A percentile compares a stretch with the other conserved stretches of the same genome.
Conservation (phyloP, 139 green algal genomes). For the Gonium pectorale region DNA sequence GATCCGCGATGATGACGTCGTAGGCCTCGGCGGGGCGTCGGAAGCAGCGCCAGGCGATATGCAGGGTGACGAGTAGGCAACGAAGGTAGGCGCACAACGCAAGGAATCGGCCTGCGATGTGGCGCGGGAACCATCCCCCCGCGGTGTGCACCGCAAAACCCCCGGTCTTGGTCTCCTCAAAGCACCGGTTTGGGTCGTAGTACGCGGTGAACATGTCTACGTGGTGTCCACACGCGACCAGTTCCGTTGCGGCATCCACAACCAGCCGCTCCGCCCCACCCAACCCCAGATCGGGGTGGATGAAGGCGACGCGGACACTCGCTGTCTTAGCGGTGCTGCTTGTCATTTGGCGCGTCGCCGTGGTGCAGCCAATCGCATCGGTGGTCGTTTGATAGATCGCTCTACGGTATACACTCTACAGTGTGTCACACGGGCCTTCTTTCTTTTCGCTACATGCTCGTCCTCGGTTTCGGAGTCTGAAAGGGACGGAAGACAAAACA, state of each 20-base stretch:
- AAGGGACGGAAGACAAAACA: no score
- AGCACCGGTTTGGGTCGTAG: constrained; percentile 89
- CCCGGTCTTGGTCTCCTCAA: constrained; percentile 89
- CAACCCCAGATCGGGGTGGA: constrained; percentile 94
- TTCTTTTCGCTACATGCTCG: no score
- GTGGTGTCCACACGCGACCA: constrained; percentile 77
- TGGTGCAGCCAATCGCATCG: no score
- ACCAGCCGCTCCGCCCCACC: constrained; percentile 96
- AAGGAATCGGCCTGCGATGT: constrained; percentile 69
- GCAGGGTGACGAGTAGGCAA: constrained; percentile 79
- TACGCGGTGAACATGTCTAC: constrained; percentile 95
- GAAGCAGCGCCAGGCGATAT: constrained; percentile 68
- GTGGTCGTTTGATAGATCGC: no score
- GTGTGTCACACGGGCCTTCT: no score
- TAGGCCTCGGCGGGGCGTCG: constrained; percentile 51
- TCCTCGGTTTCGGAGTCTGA: no score
- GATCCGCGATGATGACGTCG: constrained; percentile 89
- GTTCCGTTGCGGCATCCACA: constrained; percentile 93
- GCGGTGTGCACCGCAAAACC: constrained; percentile 80
- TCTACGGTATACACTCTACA: no score
- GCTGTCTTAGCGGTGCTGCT: no score
- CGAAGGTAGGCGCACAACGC: constrained; percentile 92
- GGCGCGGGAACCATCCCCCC: constrained; percentile 91
- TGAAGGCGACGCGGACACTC: constrained; percentile 87
- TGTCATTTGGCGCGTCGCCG: no score